Conservation (phyloP, 2,329 filamentous ascomycete genomes). For the Fusarium incarnatum region DNA sequence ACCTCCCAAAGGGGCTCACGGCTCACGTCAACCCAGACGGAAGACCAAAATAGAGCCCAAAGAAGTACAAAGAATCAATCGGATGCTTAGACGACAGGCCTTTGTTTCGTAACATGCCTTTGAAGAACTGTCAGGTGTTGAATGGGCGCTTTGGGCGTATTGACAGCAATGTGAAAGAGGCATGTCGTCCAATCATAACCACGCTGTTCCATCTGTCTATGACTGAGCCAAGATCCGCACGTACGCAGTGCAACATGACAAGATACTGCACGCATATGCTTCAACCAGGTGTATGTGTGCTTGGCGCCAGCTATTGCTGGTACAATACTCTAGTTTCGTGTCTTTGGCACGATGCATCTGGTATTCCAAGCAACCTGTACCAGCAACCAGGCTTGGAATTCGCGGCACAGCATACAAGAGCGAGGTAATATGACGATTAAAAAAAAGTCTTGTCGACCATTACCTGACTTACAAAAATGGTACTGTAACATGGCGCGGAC, state of each 20-base stretch:
- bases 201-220: conserved; percentile 31
- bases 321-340: conserved; percentile 25
- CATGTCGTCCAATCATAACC: conserved; percentile 35
- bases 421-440: conserved; percentile 4
- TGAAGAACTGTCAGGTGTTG: conserved; percentile 6
- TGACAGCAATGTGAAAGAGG: conserved; percentile 3
- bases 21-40: conserved; percentile 6
- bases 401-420: conserved; percentile 5
- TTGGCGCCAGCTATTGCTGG: conserved; percentile 34
- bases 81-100: conserved; percentile 16
- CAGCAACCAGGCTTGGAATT: conserved; percentile 10
- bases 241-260: conserved; percentile 40
- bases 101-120: conserved; percentile 25
- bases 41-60: conserved; percentile 37
- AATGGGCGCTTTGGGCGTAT: conserved; percentile 18
- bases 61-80: conserved; percentile 21
- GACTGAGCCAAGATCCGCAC: conserved; percentile 41
- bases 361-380: conserved; percentile 6
- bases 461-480: conserved; percentile 10
- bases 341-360: conserved; percentile 14
- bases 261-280: conserved; percentile 30
- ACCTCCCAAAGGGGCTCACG: not conserved
- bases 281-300: conserved; percentile 12
- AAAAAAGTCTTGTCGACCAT: conserved; percentile 3
- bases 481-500: not conserved